Conservation (phyloP, 2,329 filamentous ascomycete genomes). For the Paraphoma sp. region DNA sequence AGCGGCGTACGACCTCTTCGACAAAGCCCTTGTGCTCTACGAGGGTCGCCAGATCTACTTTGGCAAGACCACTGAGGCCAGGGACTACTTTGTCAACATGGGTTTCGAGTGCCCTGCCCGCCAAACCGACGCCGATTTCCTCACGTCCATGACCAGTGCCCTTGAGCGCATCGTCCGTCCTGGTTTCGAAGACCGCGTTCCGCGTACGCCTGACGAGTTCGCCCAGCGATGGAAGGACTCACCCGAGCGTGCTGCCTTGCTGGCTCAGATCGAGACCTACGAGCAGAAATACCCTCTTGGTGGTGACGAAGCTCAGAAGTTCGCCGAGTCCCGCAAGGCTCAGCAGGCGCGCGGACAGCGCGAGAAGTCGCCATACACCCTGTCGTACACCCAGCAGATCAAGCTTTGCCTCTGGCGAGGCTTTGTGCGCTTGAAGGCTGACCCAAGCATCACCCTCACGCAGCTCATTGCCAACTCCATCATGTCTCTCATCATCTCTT, state of each 20-base stretch:
- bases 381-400: conserved; percentile 79
- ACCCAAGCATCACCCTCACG: conserved; percentile 75
- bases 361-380: conserved; percentile 78
- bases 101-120: conserved; percentile 76
- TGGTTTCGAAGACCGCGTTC: conserved; percentile 55
- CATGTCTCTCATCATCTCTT: conserved; percentile 79
- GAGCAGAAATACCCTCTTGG: conserved; percentile 54
- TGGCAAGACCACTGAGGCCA: conserved; percentile 68
- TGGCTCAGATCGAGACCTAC: conserved; percentile 55
- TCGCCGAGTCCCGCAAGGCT: conserved; percentile 54
- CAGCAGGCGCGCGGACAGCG: conserved; percentile 61
- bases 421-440: conserved; percentile 76
- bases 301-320: conserved; percentile 54
- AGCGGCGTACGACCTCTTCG: conserved; percentile 72
- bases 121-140: conserved; percentile 77
- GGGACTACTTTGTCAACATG: conserved; percentile 71
- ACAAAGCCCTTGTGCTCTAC: conserved; percentile 73
- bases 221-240: conserved; percentile 62
- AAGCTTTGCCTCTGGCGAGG: conserved; percentile 81
- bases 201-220: conserved; percentile 59
- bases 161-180: conserved; percentile 54
- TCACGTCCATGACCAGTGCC: conserved; percentile 73
- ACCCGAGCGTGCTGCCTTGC: conserved; percentile 52
- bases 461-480: conserved; percentile 73
- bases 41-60: conserved; percentile 76